phyloP scores from a whole-genome alignment of 164 flowering plant species.

The Liquidambar formosana region DNA sequence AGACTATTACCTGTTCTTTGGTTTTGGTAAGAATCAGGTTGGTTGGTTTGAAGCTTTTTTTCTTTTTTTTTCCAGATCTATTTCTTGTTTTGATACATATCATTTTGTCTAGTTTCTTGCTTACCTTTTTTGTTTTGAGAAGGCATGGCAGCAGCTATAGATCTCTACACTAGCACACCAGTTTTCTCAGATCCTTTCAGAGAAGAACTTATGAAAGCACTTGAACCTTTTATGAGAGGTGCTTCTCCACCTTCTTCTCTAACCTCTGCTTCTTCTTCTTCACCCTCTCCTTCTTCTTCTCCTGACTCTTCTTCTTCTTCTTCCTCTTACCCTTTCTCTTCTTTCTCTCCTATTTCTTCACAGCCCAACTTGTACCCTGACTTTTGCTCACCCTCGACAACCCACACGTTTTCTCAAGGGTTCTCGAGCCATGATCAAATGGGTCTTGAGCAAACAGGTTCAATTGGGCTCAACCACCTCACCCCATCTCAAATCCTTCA shows the following conservation, averaged over 20 bases:
- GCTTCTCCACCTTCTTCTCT: conserved; percentile 23
- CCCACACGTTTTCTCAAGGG: conserved; percentile 35
- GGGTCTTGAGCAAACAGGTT: conserved; percentile 30
- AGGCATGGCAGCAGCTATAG: conserved; percentile 55
- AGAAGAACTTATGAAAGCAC: conserved; percentile 59
- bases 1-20: background rate
- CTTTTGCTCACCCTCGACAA: conserved; percentile 26
- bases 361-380: conserved; percentile 27
- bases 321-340: conserved; percentile 1
- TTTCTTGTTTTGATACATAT: conserved; percentile 25
- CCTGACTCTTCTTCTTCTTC: background rate
- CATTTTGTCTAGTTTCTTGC: conserved; percentile 2
- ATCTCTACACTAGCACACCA: conserved; percentile 28
- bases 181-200: conserved; percentile 35
- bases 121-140: no score
- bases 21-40: background rate
- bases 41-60: background rate
- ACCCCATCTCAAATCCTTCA: conserved; percentile 55
- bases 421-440: conserved; percentile 22
- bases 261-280: conserved; percentile 14
- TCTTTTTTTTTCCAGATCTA: background rate
- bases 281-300: conserved; percentile 13
- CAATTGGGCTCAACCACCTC: conserved; percentile 46
- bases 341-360: background rate
- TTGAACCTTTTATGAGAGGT: conserved; percentile 60